Percentiles rank a stretch among this genome's conserved stretches.
phyloP scores from a whole-genome alignment of 192 early-diverging fungal genomes.

The Irineochytrium annulatum region DNA sequence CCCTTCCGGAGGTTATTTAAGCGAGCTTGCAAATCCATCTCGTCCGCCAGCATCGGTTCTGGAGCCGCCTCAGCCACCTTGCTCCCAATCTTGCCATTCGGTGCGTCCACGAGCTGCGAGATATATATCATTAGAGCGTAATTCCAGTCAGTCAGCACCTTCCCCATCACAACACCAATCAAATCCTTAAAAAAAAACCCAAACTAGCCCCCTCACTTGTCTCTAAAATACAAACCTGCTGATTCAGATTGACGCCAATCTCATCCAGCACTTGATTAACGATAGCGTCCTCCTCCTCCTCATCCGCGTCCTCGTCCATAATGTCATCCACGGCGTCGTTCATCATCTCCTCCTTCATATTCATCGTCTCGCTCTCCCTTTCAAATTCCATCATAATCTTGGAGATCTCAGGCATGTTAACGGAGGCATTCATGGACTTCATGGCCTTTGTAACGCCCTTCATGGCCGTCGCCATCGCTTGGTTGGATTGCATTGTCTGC shows the following conservation, averaged over 20 bases:
- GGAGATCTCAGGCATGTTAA: conserved; percentile 91
- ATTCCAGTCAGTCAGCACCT: neutral
- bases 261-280: conserved; percentile 94
- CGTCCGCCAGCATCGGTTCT: conserved; percentile 20
- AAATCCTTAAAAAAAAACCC: neutral
- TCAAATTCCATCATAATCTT: conserved; percentile 99
- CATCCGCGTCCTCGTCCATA: conserved; percentile 89
- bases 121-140: neutral
- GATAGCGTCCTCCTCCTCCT: conserved; percentile 84
- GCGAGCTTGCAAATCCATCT: conserved; percentile 79
- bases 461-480: conserved; percentile 95
- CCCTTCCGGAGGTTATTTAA: conserved; percentile 73
- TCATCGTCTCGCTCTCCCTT: conserved; percentile 90
- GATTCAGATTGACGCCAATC: conserved; percentile 79
- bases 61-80: conserved; percentile 6
- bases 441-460: conserved; percentile 95
- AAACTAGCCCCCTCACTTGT: neutral
- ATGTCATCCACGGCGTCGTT: conserved; percentile 94
- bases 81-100: conserved; percentile 19
- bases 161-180: neutral
- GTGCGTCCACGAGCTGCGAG: conserved; percentile 33
- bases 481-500: conserved; percentile 86
- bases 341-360: conserved; percentile 99
- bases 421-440: conserved; percentile 89
- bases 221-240: conserved; percentile 52